Evolutionary conservation across 1,284 basidiomycete genomes (phyloP).

Genomic region (Laetiporus sulphureus): DNA sequence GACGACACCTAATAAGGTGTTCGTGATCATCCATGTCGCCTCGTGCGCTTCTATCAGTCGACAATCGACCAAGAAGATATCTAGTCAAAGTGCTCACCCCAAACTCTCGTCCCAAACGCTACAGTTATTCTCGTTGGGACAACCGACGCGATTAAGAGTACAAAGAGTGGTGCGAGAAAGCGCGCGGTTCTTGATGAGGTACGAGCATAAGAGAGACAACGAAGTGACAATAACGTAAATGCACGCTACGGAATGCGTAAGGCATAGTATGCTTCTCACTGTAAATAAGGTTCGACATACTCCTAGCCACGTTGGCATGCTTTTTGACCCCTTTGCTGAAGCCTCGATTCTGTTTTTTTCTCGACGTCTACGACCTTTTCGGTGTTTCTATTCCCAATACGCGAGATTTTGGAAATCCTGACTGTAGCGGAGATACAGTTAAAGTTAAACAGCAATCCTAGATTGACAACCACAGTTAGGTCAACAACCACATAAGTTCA

Average conservation of each 20-base stretch:
- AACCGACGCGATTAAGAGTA: constrained; percentile 26
- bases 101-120: constrained; percentile 24
- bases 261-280: too few relatives aligned
- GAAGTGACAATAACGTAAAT: constrained; percentile 25
- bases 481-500: constrained; percentile 35
- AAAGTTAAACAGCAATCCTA: constrained; percentile 21
- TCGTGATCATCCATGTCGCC: constrained; percentile 26
- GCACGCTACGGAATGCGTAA: constrained; percentile 20
- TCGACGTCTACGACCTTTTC: not conserved
- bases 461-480: constrained; percentile 33
- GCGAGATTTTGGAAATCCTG: not conserved
- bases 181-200: constrained; percentile 36
- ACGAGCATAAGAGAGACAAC: constrained; percentile 28
- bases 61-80: not conserved
- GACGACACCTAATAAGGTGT: constrained; percentile 23
- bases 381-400: not conserved
- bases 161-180: constrained; percentile 32
- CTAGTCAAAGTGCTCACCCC: constrained; percentile 23
- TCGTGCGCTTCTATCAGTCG: too few relatives aligned
- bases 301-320: too few relatives aligned
- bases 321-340: too few relatives aligned
- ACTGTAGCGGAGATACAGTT: constrained; percentile 11
- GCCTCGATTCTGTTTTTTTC: too few relatives aligned
- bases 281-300: too few relatives aligned
- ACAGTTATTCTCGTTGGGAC: too few relatives aligned